These are phyloP conservation scores for Alloteropsis semialata DNA, from an alignment of 176 grass and related monocot species.

Conservation along the genomic window DNA sequence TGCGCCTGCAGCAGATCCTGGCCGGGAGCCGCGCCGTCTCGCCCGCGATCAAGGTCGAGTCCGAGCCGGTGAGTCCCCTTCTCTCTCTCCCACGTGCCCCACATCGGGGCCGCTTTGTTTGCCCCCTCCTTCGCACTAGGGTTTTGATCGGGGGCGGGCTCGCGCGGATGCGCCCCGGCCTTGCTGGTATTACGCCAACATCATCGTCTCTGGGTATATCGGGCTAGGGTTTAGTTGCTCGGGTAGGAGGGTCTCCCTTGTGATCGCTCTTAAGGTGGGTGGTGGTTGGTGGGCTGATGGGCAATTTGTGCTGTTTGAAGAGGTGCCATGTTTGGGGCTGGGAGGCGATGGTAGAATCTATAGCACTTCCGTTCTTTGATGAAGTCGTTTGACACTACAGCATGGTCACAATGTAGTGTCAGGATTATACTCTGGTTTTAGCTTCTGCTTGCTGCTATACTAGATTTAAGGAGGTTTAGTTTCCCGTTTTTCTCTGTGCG, in stretches of 20 bases:
- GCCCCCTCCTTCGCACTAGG: conserved; percentile 5
- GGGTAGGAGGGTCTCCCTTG: background rate
- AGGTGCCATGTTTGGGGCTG: background rate
- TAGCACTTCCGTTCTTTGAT: background rate
- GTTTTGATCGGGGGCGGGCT: conserved; percentile 21
- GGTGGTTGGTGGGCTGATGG: background rate
- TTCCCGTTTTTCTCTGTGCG: background rate
- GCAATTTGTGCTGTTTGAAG: conserved; percentile 15
- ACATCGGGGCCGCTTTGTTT: background rate
- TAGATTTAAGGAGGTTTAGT: background rate
- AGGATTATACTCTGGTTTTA: background rate
- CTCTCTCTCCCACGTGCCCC: background rate
- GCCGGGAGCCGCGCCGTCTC: conserved; percentile 64
- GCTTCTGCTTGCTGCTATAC: background rate
- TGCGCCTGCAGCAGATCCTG: conserved; percentile 94
- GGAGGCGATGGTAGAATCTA: background rate
- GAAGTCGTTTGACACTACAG: too few relatives aligned
- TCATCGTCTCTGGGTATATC: background rate
- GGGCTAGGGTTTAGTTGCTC: conserved; percentile 31
- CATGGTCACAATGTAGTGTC: too few relatives aligned
- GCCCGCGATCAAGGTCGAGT: conserved; percentile 84
- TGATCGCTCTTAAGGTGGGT: conserved; percentile 1
- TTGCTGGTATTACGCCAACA: background rate
- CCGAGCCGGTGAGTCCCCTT: conserved; percentile 65
- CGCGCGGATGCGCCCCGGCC: background rate